A percentile compares a stretch with the other conserved stretches of the same genome.
Conservation (phyloP, 768 basidiomycete species). For the Pisolithus microcarpus region DNA sequence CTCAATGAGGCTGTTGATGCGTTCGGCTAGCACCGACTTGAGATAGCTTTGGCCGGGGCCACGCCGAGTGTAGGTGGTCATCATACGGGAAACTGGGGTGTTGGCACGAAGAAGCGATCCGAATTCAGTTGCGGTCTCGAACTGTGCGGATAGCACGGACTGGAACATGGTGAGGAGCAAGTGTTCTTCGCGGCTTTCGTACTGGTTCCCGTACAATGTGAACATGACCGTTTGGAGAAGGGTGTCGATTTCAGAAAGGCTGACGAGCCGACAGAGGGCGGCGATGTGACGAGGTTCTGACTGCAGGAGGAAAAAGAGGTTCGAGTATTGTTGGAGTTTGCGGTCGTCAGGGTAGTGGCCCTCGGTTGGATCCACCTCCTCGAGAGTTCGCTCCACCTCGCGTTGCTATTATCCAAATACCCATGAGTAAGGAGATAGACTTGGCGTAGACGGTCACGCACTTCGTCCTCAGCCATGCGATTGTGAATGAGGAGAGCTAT, state of each 20-base stretch:
- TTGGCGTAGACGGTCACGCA: slow-evolving; percentile 30
- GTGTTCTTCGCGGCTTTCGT: slow-evolving; percentile 97
- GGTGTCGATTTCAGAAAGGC: slow-evolving; percentile 94
- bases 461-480: slow-evolving; percentile 94
- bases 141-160: slow-evolving; percentile 96
- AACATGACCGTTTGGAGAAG: slow-evolving; percentile 99
- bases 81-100: slow-evolving; percentile 99
- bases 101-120: slow-evolving; percentile 98
- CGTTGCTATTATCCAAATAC: slow-evolving; percentile 62
- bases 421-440: slow-evolving; percentile 7
- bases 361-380: slow-evolving; percentile 90
- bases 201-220: slow-evolving; percentile 98
- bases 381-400: slow-evolving; percentile 90
- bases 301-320: slow-evolving; percentile 97
- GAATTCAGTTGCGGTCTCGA: slow-evolving; percentile 98
- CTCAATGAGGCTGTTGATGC: slow-evolving; percentile 97
- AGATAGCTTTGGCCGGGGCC: slow-evolving; percentile 98
- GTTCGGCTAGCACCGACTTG: slow-evolving; percentile 93
- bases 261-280: slow-evolving; percentile 92
- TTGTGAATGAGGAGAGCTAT: slow-evolving; percentile 98
- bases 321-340: slow-evolving; percentile 91
- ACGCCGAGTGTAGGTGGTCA: slow-evolving; percentile 99
- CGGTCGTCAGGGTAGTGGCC: slow-evolving; percentile 93
- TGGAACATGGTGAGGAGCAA: slow-evolving; percentile 99
- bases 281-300: slow-evolving; percentile 97